Evolutionary conservation across 805 yeast genomes (phyloP), one percentile per base, ranked within the genome.

Genomic region (Peterozyma toletana): DNA sequence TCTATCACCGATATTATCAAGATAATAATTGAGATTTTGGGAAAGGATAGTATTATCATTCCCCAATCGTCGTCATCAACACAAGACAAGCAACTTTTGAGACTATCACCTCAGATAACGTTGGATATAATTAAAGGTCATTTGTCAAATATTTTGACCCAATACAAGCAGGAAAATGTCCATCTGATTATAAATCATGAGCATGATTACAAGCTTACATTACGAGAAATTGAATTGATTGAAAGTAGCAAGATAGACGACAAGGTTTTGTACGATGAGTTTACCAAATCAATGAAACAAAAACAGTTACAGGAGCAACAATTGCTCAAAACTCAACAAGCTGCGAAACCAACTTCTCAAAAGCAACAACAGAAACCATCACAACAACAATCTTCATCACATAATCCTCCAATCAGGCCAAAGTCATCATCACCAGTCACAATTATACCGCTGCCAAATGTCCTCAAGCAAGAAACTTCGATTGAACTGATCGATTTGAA

Each of bases 201-300:
- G 47, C 48, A 50, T 31, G 58, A 54, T 13, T 70, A 65, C 53
- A 59, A 59, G 35, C 52, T 43, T 15, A 63, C 61, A 37, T 58
- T 60, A 38, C 50, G 51, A 11, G 75, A 71, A 44, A 68, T 71
- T 7, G 66, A 63, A 21, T 53, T 58, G 49, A 68, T 71, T 13
- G 72, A 67, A 40, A 55, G 57, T 33, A 75, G 75, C 1, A 61
- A 61, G 41, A 55, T 69, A 50, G 70, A 68, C 37, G 65, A 64
- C 30, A 58, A 61, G 34, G 50, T 57, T 13, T 46, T 65, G 14
- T 44, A 51, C 15, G 48, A 53, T 36, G 67, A 62, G 46, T 55
- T 57, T 41, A 40, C 48, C n/a, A 45, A 49, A 31, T 42, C 30
- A 21, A 15, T 47, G 31, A 50, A 47, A 40, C 50, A 54, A 42